A percentile compares a stretch with the other conserved stretches of the same genome.
Conservation (phyloP, 129 eudicot genomes). For the carrot (Daucus carota) region DNA sequence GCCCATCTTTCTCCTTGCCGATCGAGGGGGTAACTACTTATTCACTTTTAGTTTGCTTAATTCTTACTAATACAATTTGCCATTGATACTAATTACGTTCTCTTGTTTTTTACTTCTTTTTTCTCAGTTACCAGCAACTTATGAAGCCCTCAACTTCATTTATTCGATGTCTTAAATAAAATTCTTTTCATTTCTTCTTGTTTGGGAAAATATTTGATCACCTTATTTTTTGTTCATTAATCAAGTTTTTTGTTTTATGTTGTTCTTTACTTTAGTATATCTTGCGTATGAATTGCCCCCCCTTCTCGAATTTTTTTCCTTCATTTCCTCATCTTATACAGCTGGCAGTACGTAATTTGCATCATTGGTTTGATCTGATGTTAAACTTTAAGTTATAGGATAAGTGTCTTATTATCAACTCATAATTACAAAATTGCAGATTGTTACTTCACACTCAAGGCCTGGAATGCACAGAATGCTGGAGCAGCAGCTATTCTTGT, state of each 20-base stretch:
- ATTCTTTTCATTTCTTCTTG: not conserved
- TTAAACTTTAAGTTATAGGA: not conserved
- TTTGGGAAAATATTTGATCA: not conserved
- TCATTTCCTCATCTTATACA: too few relatives aligned
- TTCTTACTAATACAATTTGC: not conserved
- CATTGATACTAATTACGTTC: not conserved
- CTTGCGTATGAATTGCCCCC: too few relatives aligned
- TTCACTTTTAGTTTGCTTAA: not conserved
- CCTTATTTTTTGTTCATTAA: too few relatives aligned
- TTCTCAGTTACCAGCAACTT: too few relatives aligned
- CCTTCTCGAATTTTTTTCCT: too few relatives aligned
- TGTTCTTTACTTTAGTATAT: too few relatives aligned
- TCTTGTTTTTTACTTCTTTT: not conserved
- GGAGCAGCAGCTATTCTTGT: conserved; percentile 82
- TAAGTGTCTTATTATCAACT: not conserved
- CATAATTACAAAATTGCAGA: conserved; percentile 26
- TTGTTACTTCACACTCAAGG: conserved; percentile 67
- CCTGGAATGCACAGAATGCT: conserved; percentile 83
- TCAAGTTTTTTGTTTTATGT: too few relatives aligned
- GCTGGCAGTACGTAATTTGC: too few relatives aligned
- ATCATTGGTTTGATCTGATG: too few relatives aligned
- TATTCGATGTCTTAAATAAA: too few relatives aligned
- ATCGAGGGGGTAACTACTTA: conserved; percentile 60
- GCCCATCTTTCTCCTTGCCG: conserved; percentile 71
- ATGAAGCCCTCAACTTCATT: not conserved